Base-by-base conservation (phyloP, 331 rosid species). In the Malus hybrid region DNA sequence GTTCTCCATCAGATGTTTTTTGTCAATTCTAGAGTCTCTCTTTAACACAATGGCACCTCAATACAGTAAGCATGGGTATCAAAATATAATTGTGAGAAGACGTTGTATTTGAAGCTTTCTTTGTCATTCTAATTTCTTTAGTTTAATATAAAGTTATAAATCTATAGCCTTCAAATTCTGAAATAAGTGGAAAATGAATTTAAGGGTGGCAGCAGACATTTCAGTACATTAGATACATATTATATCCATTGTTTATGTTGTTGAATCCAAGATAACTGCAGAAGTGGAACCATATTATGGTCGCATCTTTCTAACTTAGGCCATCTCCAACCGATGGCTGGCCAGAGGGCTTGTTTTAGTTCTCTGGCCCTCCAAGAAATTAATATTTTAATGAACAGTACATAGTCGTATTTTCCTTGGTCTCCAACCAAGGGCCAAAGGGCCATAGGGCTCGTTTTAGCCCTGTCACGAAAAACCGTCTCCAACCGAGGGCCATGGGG, bases 281-380 rank as follows among this genome's bases (percentile, higher is more conserved):
- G 42, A 63, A 63, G 39, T 71, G 52, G 65, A 44, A 63, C 32
- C 33, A 79, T 46, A 66, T 68, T 58, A 77, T 56, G 36, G 29
- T 5, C 24, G 55, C 48, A 60, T 67, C 84, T 73, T 79, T 79
- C 77, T 88, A 73, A 88, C 68, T 12, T 55, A 24, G 1, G 24
- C 24, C 24, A 24, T 24, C 24, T 24, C 1, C 24, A 24, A 24
- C 24, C 24, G 24, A 24, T 24, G 24, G 24, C 24, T 24, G 24
- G 24, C 24, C 1, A 24, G 24, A 24, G 1, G 24, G 24, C 24
- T 24, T 24, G 24, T 24, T 24, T 24, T 24, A 24, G 24, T 24
- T 1, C 24, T 24, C 24, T 24, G 24, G 1, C 24, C 24, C 24
- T 24, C 24, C 24, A 24, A 24, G 24, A 24, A 24, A 24, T 24